Percentiles rank a stretch among this genome's conserved stretches.
These are phyloP conservation scores for Akanthomyces uredinophilus DNA, from an alignment of 2,329 filamentous ascomycete genomes.

Conservation along the genomic window DNA sequence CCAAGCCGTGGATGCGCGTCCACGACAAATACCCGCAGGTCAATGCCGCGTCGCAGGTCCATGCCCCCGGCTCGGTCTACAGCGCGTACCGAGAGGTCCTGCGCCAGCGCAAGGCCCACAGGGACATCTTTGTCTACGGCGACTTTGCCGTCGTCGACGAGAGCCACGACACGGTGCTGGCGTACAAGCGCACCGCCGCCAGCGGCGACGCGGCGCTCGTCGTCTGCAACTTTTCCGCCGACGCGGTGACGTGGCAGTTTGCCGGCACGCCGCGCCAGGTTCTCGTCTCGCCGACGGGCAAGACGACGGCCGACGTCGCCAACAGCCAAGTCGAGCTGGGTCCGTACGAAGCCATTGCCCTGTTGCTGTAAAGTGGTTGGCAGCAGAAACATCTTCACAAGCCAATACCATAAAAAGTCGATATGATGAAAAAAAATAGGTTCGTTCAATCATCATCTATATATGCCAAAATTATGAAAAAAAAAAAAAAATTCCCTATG, in stretches of 20 bases:
- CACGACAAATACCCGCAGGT: slow-evolving; percentile 57
- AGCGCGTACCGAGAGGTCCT: slow-evolving; percentile 58
- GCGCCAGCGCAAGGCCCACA: slow-evolving; percentile 53
- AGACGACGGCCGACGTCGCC: slow-evolving; percentile 26
- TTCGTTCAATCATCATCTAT: background rate
- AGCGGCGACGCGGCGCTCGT: slow-evolving; percentile 31
- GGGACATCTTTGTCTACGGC: slow-evolving; percentile 63
- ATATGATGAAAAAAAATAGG: background rate
- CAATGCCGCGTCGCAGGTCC: slow-evolving; percentile 55
- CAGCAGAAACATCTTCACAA: background rate
- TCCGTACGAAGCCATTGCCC: slow-evolving; percentile 33
- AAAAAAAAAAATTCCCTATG: slow-evolving; percentile 8
- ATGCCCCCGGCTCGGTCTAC: slow-evolving; percentile 47
- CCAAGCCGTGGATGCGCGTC: slow-evolving; percentile 64
- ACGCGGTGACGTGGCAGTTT: slow-evolving; percentile 28
- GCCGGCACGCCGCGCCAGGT: slow-evolving; percentile 27
- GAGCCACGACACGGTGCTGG: slow-evolving; percentile 31
- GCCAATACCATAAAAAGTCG: background rate
- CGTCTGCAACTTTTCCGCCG: slow-evolving; percentile 34
- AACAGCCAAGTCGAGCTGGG: slow-evolving; percentile 26
- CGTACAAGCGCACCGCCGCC: slow-evolving; percentile 31
- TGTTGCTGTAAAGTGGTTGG: slow-evolving; percentile 25
- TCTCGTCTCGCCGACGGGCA: slow-evolving; percentile 29
- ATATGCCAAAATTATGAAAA: too few species aligned
- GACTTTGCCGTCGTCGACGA: slow-evolving; percentile 39